Evolutionary conservation across 2,329 filamentous ascomycete genomes (phyloP).

Genomic region (Tolypocladium ovalisporum): DNA sequence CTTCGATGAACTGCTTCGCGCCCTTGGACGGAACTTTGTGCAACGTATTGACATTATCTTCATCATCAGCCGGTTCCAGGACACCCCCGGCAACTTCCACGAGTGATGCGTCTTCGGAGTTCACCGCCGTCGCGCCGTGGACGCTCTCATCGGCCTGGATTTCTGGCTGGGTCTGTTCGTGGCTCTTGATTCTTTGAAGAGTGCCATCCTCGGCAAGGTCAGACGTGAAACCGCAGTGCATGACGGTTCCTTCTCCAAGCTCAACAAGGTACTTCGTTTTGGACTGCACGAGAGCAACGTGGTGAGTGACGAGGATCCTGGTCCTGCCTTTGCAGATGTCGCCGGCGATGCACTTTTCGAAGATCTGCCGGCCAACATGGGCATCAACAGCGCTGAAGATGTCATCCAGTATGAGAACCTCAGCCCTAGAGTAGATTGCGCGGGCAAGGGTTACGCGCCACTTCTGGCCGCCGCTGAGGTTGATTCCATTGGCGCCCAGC

Average conservation of each 20-base stretch:
- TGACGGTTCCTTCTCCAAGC: conserved; percentile 56
- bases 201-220: conserved; percentile 51
- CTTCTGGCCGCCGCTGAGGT: conserved; percentile 72
- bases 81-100: conserved; percentile 24
- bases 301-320: conserved; percentile 70
- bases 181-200: conserved; percentile 44
- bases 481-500: conserved; percentile 76
- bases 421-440: conserved; percentile 68
- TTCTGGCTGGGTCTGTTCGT: conserved; percentile 37
- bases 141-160: conserved; percentile 36
- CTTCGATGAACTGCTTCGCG: conserved; percentile 63
- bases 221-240: conserved; percentile 52
- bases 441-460: conserved; percentile 74
- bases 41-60: conserved; percentile 26
- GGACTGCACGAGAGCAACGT: conserved; percentile 60
- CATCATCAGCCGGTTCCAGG: conserved; percentile 25
- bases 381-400: conserved; percentile 77
- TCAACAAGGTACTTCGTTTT: conserved; percentile 65
- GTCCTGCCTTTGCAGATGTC: conserved; percentile 60
- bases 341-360: conserved; percentile 64
- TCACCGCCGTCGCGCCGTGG: conserved; percentile 35
- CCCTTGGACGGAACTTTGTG: conserved; percentile 39
- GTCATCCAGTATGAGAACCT: conserved; percentile 69
- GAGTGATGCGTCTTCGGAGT: conserved; percentile 39
- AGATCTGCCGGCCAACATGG: conserved; percentile 69